Evolutionary conservation across 495 filamentous ascomycete genomes (phyloP).

Genomic region (Umbilicaria muhlenbergii): DNA sequence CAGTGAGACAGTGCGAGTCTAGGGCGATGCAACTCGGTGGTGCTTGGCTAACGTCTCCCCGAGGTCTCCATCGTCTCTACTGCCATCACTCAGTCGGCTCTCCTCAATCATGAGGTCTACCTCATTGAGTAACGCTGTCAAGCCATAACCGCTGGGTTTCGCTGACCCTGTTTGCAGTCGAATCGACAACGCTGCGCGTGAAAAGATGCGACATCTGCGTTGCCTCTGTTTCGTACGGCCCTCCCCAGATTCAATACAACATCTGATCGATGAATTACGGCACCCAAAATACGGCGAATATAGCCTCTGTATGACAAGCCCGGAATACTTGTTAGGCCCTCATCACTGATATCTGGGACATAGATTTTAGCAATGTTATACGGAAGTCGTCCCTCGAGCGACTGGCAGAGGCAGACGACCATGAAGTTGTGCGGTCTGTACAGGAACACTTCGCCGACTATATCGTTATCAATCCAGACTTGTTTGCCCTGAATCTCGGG

Average conservation of each 20-base stretch:
- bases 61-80: constrained; percentile 85
- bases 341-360: constrained; percentile 10
- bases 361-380: constrained; percentile 83
- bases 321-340: neutral
- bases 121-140: constrained; percentile 55
- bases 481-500: constrained; percentile 68
- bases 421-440: constrained; percentile 83
- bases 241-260: constrained; percentile 77
- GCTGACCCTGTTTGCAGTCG: constrained; percentile 32
- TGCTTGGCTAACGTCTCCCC: constrained; percentile 2
- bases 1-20: constrained; percentile 65
- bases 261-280: constrained; percentile 86
- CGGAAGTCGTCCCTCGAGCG: constrained; percentile 93
- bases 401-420: constrained; percentile 91
- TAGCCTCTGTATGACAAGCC: constrained; percentile 46
- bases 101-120: constrained; percentile 96
- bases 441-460: constrained; percentile 96
- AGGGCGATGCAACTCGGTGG: constrained; percentile 1
- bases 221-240: constrained; percentile 90
- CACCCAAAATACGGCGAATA: constrained; percentile 98
- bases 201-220: constrained; percentile 95
- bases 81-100: constrained; percentile 83
- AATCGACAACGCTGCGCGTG: constrained; percentile 74
- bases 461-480: constrained; percentile 83
- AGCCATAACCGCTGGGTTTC: neutral